Evolutionary conservation across 192 early-diverging fungal species (phyloP), one percentile per base, ranked within the genome.

Genomic region (Linnemannia hyalina): DNA sequence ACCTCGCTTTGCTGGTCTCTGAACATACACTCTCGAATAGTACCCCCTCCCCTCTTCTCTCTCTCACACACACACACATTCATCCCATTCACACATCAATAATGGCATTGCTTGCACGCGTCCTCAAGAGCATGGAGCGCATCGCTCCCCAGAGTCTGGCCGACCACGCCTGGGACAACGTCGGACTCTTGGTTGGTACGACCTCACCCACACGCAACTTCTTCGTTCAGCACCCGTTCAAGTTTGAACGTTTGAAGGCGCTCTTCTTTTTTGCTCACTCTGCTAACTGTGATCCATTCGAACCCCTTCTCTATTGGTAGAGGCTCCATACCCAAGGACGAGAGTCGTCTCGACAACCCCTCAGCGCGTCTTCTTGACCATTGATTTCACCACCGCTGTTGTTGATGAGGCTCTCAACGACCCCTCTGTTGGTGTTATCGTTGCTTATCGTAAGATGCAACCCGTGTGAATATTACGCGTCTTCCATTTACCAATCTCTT

Each of bases 101-200:
- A 70, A 93, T 93, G 91, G 88, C 93, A 15, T 78, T 94, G 35
- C 83, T 95, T 65, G 79, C 88, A 75, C 92, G 90, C 73, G 94
- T 95, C 68, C 78, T 89, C 15, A 83, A 88, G 44, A 90, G 92
- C 75, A 94, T 98, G 93, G 92, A 97, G 88, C 93, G 90, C 78
- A 95, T 97, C 76, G 96, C 97, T 75, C 97, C 97, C 40, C 87
- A 97, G 63, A 92, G 91, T 74, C 90, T 98, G 46, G 96, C 97
- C 7, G 96, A 94, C 68, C 82, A 89, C 22, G 88, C 93, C 16
- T 98, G 97, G 97, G 97, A 98, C 85, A 98, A 98, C 88, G 96
- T 97, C 57, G 97, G 98, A n/a, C 84, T 97, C 38, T 88, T 98
- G 44, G 87, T 97, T 35, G 95, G 91, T 92, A 89, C 11, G 80